Evolutionary conservation across 1,284 basidiomycete species (phyloP).

Genomic region (Cutaneotrichosporon cavernicola): DNA sequence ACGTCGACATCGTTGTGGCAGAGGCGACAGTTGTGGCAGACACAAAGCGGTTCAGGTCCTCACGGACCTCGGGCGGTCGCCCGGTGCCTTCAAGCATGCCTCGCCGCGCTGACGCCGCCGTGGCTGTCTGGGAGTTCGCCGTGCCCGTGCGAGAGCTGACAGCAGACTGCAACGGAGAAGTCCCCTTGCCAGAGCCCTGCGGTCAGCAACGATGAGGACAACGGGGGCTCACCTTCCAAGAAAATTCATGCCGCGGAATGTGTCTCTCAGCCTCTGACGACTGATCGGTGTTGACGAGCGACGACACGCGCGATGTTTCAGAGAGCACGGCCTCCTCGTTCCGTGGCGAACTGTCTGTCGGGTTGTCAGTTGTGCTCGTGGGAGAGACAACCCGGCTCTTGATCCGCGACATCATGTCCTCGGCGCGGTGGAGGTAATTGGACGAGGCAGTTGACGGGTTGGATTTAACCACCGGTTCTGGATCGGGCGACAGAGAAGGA

Average conservation of each 20-base stretch:
- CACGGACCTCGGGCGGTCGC: constrained; percentile 38
- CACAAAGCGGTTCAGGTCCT: constrained; percentile 79
- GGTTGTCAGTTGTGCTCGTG: constrained; percentile 28
- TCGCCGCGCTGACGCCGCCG: neutral
- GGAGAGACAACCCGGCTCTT: constrained; percentile 55
- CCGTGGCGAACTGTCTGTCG: neutral
- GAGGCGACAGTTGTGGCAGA: constrained; percentile 60
- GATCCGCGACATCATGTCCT: constrained; percentile 76
- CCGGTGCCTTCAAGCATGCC: constrained; percentile 18
- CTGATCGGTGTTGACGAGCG: constrained; percentile 21
- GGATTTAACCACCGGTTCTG: constrained; percentile 29
- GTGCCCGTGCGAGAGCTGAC: neutral
- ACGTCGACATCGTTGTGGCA: constrained; percentile 73
- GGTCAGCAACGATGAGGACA: neutral
- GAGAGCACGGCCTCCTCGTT: constrained; percentile 23
- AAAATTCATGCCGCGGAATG: constrained; percentile 9
- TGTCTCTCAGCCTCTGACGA: constrained; percentile 14
- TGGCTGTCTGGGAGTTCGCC: neutral
- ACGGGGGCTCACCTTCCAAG: neutral
- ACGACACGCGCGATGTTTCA: constrained; percentile 44
- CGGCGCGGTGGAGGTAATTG: constrained; percentile 70
- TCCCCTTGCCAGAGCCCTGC: neutral
- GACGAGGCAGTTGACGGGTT: constrained; percentile 50
- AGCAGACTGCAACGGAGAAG: neutral
- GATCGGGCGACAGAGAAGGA: constrained; percentile 8